Conservation (phyloP, 1,284 basidiomycete species). For the Trichosporon asahii region DNA sequence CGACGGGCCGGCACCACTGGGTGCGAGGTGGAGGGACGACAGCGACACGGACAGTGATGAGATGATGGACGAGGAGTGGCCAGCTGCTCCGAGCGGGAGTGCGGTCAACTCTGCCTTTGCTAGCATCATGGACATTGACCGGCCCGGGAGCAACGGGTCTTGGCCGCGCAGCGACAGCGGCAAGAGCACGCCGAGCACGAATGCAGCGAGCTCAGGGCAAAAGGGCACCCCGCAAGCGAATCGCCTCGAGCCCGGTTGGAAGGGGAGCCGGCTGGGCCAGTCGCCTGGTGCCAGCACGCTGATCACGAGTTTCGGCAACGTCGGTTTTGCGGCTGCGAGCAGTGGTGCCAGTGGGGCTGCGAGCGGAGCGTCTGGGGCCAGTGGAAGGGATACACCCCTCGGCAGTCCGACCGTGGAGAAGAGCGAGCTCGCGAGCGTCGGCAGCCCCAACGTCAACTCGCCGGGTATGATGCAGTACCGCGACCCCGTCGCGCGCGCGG, state of each 20-base stretch:
- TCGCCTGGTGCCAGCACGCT: background rate
- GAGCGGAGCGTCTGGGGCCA: slow-evolving; percentile 8
- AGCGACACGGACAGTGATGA: slow-evolving; percentile 41
- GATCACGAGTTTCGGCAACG: slow-evolving; percentile 5
- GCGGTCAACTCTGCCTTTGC: slow-evolving; percentile 47
- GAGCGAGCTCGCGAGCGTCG: slow-evolving; percentile 28
- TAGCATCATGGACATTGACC: slow-evolving; percentile 49
- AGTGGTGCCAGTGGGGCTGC: background rate
- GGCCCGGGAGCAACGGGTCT: slow-evolving; percentile 26
- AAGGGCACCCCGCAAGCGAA: background rate
- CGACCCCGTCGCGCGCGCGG: slow-evolving; percentile 39
- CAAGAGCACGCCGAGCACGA: slow-evolving; percentile 20
- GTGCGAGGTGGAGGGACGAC: slow-evolving; percentile 26
- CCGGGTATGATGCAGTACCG: slow-evolving; percentile 49
- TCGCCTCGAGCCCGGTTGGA: background rate
- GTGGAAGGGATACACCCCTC: slow-evolving; percentile 35
- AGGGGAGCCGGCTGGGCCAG: background rate
- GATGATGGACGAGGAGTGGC: slow-evolving; percentile 31
- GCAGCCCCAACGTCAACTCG: slow-evolving; percentile 15
- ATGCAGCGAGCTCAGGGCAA: background rate
- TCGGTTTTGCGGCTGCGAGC: background rate
- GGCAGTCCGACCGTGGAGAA: slow-evolving; percentile 44
- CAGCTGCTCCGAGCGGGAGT: slow-evolving; percentile 17
- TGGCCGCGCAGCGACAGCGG: slow-evolving; percentile 17
- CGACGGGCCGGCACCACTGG: slow-evolving; percentile 30